phyloP scores from a whole-genome alignment of 306 rosid genomes.

The Dalbergia cochinchinensis region DNA sequence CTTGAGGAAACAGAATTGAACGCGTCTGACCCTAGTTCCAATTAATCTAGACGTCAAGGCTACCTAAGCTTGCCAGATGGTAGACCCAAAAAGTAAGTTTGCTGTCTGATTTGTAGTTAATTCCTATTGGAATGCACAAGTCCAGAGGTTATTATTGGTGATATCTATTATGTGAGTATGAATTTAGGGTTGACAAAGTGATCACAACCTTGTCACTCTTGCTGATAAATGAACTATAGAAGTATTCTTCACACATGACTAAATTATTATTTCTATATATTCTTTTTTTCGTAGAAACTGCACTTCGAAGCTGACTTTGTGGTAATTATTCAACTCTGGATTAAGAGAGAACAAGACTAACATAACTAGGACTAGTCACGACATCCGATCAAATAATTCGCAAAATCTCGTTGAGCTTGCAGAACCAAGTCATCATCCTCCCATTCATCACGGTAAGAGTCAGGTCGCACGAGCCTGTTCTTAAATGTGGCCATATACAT shows the following conservation, averaged over 20 bases:
- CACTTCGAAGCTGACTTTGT: neutral
- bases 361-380: neutral
- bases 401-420: constrained; percentile 65
- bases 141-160: too few relatives aligned
- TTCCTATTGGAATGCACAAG: too few relatives aligned
- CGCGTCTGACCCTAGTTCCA: too few relatives aligned
- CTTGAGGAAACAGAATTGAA: too few relatives aligned
- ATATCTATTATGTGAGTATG: too few relatives aligned
- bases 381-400: constrained; percentile 36
- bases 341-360: neutral
- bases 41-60: too few relatives aligned
- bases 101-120: too few relatives aligned
- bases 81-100: too few relatives aligned
- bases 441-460: constrained; percentile 78
- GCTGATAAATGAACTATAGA: neutral
- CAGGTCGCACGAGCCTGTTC: constrained; percentile 50
- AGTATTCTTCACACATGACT: neutral
- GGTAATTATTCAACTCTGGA: neutral
- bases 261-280: neutral
- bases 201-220: neutral
- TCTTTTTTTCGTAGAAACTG: neutral
- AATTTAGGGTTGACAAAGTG: neutral
- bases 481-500: constrained; percentile 55
- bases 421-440: constrained; percentile 60
- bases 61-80: too few relatives aligned